These are phyloP conservation scores for Dryas integrifolia DNA, from an alignment of 331 rosid genomes.

Conservation along the genomic window DNA sequence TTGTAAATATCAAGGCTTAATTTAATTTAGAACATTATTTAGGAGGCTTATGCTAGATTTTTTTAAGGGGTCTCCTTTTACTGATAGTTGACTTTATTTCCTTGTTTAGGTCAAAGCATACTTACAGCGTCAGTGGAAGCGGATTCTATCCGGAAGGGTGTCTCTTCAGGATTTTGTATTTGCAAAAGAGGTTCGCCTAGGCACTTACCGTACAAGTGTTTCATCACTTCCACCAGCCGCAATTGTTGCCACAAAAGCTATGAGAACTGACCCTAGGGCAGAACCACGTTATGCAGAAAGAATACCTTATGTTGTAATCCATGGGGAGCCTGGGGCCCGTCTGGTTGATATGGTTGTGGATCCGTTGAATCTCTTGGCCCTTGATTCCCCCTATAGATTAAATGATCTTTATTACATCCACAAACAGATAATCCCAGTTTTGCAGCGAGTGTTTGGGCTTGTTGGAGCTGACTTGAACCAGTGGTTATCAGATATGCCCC, in stretches of 20 bases:
- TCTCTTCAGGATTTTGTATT: conserved; percentile 85
- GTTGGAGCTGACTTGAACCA: conserved; percentile 72
- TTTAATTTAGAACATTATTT: neutral
- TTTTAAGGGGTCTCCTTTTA: neutral
- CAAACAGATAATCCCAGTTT: conserved; percentile 87
- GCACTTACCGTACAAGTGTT: conserved; percentile 67
- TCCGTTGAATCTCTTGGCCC: conserved; percentile 75
- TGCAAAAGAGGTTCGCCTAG: conserved; percentile 93
- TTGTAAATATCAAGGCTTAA: neutral
- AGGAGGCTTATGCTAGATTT: neutral
- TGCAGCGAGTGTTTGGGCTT: conserved; percentile 83
- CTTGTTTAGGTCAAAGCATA: conserved; percentile 56
- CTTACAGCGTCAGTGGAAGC: conserved; percentile 87
- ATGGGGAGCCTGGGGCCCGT: conserved; percentile 92
- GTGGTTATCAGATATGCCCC: conserved; percentile 90
- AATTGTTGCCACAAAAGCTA: conserved; percentile 90
- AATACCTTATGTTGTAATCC: conserved; percentile 80
- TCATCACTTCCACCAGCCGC: conserved; percentile 96
- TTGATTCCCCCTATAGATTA: conserved; percentile 69
- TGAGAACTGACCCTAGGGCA: conserved; percentile 81
- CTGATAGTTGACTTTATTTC: conserved; percentile 1
- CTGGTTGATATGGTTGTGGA: conserved; percentile 89
- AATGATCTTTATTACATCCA: conserved; percentile 83
- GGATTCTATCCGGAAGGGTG: conserved; percentile 74
- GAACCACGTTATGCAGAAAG: conserved; percentile 93